Percentiles rank a stretch among this genome's conserved stretches.
These are phyloP conservation scores for Gyromitra esculenta DNA, from an alignment of 2,329 filamentous ascomycete genomes.

Conservation along the genomic window DNA sequence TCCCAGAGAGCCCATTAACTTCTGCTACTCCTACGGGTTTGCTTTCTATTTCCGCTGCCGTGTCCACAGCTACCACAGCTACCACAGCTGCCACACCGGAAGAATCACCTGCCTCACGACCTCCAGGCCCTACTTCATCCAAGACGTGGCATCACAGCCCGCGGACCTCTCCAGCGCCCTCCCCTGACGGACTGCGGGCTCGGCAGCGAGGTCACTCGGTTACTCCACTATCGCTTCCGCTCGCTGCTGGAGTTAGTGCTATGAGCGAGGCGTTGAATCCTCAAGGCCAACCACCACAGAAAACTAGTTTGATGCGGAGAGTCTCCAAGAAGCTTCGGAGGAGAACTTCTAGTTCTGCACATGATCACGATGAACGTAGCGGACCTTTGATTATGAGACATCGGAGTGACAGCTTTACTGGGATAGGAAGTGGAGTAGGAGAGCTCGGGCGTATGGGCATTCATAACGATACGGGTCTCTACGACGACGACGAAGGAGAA, in stretches of 20 bases:
- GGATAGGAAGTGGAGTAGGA: slow-evolving; percentile 64
- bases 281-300: slow-evolving; percentile 40
- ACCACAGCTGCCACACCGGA: slow-evolving; percentile 18
- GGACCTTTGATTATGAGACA: slow-evolving; percentile 88
- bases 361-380: slow-evolving; percentile 84
- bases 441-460: slow-evolving; percentile 61
- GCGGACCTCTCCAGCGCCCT: slow-evolving; percentile 32
- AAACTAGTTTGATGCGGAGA: slow-evolving; percentile 73
- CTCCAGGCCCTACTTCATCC: slow-evolving; percentile 62
- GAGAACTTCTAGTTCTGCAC: slow-evolving; percentile 75
- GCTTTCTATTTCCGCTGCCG: slow-evolving; percentile 11
- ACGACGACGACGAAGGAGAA: slow-evolving; percentile 66
- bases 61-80: slow-evolving; percentile 22
- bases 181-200: slow-evolving; percentile 38
- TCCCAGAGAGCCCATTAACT: slow-evolving; percentile 25
- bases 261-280: slow-evolving; percentile 30
- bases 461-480: slow-evolving; percentile 68
- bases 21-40: neutral
- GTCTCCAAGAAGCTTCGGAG: slow-evolving; percentile 79
- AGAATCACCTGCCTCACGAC: slow-evolving; percentile 18
- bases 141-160: slow-evolving; percentile 57
- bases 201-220: slow-evolving; percentile 24
- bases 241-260: slow-evolving; percentile 32
- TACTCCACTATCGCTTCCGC: slow-evolving; percentile 36
- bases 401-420: slow-evolving; percentile 87